Evolutionary conservation across 1,139 yeast species (phyloP), one percentile per base, ranked within the genome.

Genomic region (Yamadazyma oceani): DNA sequence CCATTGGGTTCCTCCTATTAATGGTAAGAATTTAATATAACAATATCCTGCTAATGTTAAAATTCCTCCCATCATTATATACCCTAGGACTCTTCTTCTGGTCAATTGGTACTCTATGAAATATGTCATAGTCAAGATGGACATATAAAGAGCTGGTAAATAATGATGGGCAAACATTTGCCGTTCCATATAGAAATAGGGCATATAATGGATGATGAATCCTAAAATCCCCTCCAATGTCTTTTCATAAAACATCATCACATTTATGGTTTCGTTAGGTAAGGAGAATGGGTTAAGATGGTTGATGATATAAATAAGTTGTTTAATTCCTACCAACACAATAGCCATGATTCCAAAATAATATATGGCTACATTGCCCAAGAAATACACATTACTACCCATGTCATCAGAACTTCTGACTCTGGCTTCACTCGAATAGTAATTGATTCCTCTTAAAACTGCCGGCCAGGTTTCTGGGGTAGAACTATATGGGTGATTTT

Each of bases 401-500:
- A 46, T 41, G 36, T 58, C 64, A 31, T 49, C 58, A 15, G 48
- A 44, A 17, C 45, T 37, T 24, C 45, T 42, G 7, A 45, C 46
- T 31, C 45, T 35, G 3, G 54, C 57, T 12, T 55, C 48, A 23
- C 53, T 57, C 25, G 55, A 49, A 46, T 45, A 64, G 38, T 59
- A 65, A 33, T 53, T 57, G 15, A 69, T 57, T 0, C 75, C 74
- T 26, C 67, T 45, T 8, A 49, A 24, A 19, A 60, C 47, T 40
- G 66, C 61, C 22, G 74, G 73, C 77, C 76, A 71, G 2, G 62
- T 41, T 34, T 49, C 54, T 0, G 75, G 73, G n/a, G 46, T 33
- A 3, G 72, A 64, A 9, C 61, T 48, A 40, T 53, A 63, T 9
- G 43, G 53, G 45, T 68, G 70, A 12, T 49, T 46, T 13, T 49